Conservation (phyloP, 192 early-diverging fungal species). For the Rhizophagus sp. region DNA sequence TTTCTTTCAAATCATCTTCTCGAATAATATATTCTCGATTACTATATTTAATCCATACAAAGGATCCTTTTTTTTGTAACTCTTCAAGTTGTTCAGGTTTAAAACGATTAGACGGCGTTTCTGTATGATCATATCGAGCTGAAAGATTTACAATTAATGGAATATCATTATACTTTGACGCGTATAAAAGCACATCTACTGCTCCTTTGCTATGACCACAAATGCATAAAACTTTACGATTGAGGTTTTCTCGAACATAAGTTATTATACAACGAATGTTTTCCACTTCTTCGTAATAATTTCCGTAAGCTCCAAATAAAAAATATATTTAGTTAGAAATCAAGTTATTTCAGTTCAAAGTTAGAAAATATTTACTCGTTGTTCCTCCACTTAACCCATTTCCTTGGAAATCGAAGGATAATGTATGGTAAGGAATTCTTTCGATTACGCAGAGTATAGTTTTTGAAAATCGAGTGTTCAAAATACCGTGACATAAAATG, state of each 20-base stretch:
- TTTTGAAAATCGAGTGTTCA: slow-evolving; percentile 45
- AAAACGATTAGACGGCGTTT: slow-evolving; percentile 46
- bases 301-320: slow-evolving; percentile 41
- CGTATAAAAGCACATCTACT: slow-evolving; percentile 50
- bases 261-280: slow-evolving; percentile 45
- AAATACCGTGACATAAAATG: slow-evolving; percentile 56
- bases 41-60: slow-evolving; percentile 51
- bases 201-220: slow-evolving; percentile 60
- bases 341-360: neutral
- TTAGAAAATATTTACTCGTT: slow-evolving; percentile 32
- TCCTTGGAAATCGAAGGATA: slow-evolving; percentile 59
- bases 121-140: slow-evolving; percentile 51
- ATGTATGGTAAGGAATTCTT: slow-evolving; percentile 31
- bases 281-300: slow-evolving; percentile 53
- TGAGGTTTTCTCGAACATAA: slow-evolving; percentile 24
- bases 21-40: slow-evolving; percentile 28
- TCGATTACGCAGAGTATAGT: slow-evolving; percentile 34
- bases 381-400: slow-evolving; percentile 55
- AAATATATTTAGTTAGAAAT: neutral
- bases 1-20: slow-evolving; percentile 37
- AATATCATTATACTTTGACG: slow-evolving; percentile 39
- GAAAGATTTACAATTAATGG: slow-evolving; percentile 48
- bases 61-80: slow-evolving; percentile 42
- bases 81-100: slow-evolving; percentile 40
- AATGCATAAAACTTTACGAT: slow-evolving; percentile 37